Evolutionary conservation across 1,284 basidiomycete genomes (phyloP).

Genomic region (Trichosporon faecale): DNA sequence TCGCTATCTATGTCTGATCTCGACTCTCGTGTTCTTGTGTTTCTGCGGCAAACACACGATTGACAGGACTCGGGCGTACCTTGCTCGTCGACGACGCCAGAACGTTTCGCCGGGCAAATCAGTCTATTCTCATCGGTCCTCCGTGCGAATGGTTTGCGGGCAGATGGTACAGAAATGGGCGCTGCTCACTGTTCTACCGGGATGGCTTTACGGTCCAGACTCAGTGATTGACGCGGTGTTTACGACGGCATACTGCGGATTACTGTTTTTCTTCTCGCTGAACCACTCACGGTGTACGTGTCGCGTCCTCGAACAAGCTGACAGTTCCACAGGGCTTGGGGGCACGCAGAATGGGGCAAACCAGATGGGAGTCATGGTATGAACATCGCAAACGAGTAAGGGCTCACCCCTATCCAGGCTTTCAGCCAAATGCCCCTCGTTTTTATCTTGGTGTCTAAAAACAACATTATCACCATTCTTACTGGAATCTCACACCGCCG

Average conservation of each 20-base stretch:
- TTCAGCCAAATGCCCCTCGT: constrained; percentile 49
- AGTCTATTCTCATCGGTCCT: not conserved
- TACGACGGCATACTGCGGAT: constrained; percentile 27
- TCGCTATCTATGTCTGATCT: constrained; percentile 23
- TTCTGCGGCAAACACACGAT: not conserved
- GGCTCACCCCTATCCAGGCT: constrained; percentile 25
- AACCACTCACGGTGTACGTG: constrained; percentile 24
- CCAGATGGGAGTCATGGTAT: constrained; percentile 34
- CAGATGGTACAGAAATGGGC: constrained; percentile 10
- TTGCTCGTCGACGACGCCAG: not conserved
- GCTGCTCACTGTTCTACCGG: constrained; percentile 26
- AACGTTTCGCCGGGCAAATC: too few species aligned
- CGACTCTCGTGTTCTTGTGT: constrained; percentile 16
- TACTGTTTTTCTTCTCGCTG: constrained; percentile 19
- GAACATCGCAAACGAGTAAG: not conserved
- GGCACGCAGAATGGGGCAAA: constrained; percentile 28
- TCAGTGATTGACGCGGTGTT: constrained; percentile 32
- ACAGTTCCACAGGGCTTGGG: not conserved
- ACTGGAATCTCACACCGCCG: constrained; percentile 53
- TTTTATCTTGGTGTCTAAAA: constrained; percentile 50
- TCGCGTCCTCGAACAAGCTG: not conserved
- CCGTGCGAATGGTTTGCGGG: not conserved
- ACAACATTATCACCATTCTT: constrained; percentile 48
- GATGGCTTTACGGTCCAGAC: constrained; percentile 36
- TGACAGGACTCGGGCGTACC: not conserved